A percentile compares a stretch with the other conserved stretches of the same genome.
Evolutionary conservation across 176 grass and related monocot genomes (phyloP).

Genomic region (Oryza nivara): DNA sequence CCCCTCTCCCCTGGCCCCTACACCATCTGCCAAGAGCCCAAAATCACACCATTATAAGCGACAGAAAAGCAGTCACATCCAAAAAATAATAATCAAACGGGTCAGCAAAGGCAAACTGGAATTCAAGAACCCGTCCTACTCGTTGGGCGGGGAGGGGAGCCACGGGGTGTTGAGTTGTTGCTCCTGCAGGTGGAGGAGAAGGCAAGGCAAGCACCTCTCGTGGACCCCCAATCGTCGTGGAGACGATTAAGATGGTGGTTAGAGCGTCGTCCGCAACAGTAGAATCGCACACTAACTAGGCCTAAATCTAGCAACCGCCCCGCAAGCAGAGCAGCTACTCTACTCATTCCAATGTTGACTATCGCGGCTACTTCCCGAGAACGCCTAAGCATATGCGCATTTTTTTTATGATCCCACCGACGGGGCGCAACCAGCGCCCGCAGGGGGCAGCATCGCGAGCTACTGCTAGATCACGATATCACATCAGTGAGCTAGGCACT

Average conservation of each 20-base stretch:
- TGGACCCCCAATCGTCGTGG: slow-evolving; percentile 17
- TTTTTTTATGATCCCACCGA: slow-evolving; percentile 42
- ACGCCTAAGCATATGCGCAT: background rate
- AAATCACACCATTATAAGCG: slow-evolving; percentile 27
- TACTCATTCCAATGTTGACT: slow-evolving; percentile 38
- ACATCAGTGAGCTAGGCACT: background rate
- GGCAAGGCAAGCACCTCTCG: slow-evolving; percentile 32
- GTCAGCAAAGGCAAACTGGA: slow-evolving; percentile 28
- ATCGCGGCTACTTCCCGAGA: slow-evolving; percentile 35
- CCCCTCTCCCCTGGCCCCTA: slow-evolving; percentile 27
- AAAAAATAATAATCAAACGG: slow-evolving; percentile 23
- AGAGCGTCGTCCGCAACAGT: slow-evolving; percentile 47
- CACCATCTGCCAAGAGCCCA: slow-evolving; percentile 43
- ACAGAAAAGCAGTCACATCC: slow-evolving; percentile 9
- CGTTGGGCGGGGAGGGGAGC: background rate
- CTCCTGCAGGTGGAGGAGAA: slow-evolving; percentile 56
- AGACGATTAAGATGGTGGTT: slow-evolving; percentile 57
- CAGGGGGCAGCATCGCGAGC: slow-evolving; percentile 7
- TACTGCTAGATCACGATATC: slow-evolving; percentile 30
- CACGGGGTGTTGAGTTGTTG: slow-evolving; percentile 47
- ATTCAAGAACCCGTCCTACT: slow-evolving; percentile 33
- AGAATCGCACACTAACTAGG: slow-evolving; percentile 36
- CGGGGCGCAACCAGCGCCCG: background rate
- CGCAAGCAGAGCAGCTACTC: slow-evolving; percentile 25
- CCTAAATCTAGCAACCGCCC: slow-evolving; percentile 45